Evolutionary conservation across 169 alveolate species (phyloP), one percentile per base, ranked within the genome.

Genomic region (Toxoplasma gondii): DNA sequence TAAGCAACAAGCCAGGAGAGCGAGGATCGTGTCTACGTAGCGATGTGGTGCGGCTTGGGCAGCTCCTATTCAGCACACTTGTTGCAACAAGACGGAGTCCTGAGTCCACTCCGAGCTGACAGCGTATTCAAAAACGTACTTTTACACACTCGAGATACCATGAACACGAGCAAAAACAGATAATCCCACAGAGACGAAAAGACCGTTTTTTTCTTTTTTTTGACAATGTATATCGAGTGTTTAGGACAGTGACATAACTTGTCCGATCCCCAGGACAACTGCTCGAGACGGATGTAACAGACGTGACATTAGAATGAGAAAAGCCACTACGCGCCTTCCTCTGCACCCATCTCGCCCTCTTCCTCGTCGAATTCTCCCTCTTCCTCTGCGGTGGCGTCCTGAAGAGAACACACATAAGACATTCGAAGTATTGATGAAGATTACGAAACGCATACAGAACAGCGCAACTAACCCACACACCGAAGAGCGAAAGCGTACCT

Each of bases 301-400:
- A 78, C 29, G 27, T 27, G 87, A 78, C 41, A 78, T 22, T 16
- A 78, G 53, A 22, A 22, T 31, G 78, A 78, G 87, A 39, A 19
- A 34, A 7, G 87, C 44, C 9, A 19, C 45, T 78, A 82, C 38
- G 90, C 90, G 17, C 90, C 90, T 82, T 82, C 94, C 53, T 91
- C 94, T 29, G 74, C 64, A 78, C 74, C 94, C 94, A 91, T 91
- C 54, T 91, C 95, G 69, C 94, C 95, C 94, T 93, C 95, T 74
- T 93, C 95, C 69, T 95, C 96, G 74, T 93, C 96, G 82, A 93
- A 95, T 83, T 93, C 95, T 36, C 96, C 97, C 53, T 95, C 97
- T 81, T 93, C 96, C 88, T 95, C 97, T 38, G 96, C 94, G 34
- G 97, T 92, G 54, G 96, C 97, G 99, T 98, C 99, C 97, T 91